These are phyloP conservation scores for Trichoderma atroviride DNA, from an alignment of 2,329 filamentous ascomycete genomes.

Conservation along the genomic window DNA sequence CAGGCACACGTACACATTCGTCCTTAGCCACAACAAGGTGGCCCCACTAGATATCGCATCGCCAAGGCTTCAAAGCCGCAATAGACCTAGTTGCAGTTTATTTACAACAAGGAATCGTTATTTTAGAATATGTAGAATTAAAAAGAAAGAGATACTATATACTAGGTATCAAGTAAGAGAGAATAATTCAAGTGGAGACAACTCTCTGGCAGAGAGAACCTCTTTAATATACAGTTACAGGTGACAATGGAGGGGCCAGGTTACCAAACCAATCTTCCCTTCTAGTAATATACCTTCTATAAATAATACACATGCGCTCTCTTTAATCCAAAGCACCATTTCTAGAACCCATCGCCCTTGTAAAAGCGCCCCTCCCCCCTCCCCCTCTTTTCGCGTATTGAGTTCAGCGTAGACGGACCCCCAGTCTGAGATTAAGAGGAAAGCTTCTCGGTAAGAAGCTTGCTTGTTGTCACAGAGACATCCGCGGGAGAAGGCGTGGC, in stretches of 20 bases:
- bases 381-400: slow-evolving; percentile 4
- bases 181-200: not conserved
- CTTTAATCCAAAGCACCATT: slow-evolving; percentile 17
- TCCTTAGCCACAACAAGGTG: not conserved
- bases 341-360: slow-evolving; percentile 2
- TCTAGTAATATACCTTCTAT: not conserved
- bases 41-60: not conserved
- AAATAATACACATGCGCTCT: slow-evolving; percentile 10
- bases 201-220: not conserved
- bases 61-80: not conserved
- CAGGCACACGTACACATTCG: not conserved
- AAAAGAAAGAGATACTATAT: not conserved
- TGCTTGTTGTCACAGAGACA: slow-evolving; percentile 58
- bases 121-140: not conserved
- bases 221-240: not conserved
- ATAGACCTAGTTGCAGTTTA: no score
- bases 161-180: not conserved
- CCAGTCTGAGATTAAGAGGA: slow-evolving; percentile 30
- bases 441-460: slow-evolving; percentile 53
- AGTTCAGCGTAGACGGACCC: not conserved
- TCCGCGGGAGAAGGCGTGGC: slow-evolving; percentile 68
- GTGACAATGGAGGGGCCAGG: not conserved
- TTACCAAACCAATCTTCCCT: not conserved
- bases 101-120: not conserved
- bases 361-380: not conserved